Evolutionary conservation across 1,284 basidiomycete genomes (phyloP), one percentile per base, ranked within the genome.

Genomic region (Caloboletus firmus): DNA sequence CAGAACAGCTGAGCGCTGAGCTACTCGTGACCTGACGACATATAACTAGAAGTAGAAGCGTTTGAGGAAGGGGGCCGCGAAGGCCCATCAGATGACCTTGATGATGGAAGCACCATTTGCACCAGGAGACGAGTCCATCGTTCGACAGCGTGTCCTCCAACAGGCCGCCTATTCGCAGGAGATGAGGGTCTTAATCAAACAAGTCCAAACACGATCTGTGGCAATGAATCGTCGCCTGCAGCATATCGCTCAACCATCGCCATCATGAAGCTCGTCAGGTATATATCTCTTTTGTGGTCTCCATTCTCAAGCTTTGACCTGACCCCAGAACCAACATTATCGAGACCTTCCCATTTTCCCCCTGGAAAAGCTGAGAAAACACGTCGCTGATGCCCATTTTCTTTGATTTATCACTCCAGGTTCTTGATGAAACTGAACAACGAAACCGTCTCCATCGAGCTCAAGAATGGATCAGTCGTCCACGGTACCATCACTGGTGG

Each of bases 391-490:
- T 55, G 26, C 49, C 32, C 28, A 44, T 56, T 57, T 61, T 63
- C 54, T 52, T 65, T 49, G 41, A 39, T 60, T 58, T 13, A 42
- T 61, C 35, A 37, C 41, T 48, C 46, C 70, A 96, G 94, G 73
- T 96, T 98, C 77, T 84, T 98, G 81, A 98, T 98, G 96, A 99
- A 98, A 83, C 79, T 99, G 76, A 97, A 98, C 84, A 98, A 98
- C 74, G 96, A 99, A 83, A 96, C 95, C 64, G 95, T 98, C 63
- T 94, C 95, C 61, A 87, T 99, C 72, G 95, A 99, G 79, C 84
- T 99, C 67, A 99, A 99, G 79, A 98, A 99, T 64, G 96, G 96
- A 41, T 94, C 94, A 1, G 78, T 95, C 53, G 89, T 99, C 28
- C 92, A 97, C 68, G 96, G 96, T 17, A 99, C 96, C 24, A 98